A percentile compares a stretch with the other conserved stretches of the same genome.
Evolutionary conservation across 495 filamentous ascomycete genomes (phyloP).

Genomic region (Elasticomyces elasticus): DNA sequence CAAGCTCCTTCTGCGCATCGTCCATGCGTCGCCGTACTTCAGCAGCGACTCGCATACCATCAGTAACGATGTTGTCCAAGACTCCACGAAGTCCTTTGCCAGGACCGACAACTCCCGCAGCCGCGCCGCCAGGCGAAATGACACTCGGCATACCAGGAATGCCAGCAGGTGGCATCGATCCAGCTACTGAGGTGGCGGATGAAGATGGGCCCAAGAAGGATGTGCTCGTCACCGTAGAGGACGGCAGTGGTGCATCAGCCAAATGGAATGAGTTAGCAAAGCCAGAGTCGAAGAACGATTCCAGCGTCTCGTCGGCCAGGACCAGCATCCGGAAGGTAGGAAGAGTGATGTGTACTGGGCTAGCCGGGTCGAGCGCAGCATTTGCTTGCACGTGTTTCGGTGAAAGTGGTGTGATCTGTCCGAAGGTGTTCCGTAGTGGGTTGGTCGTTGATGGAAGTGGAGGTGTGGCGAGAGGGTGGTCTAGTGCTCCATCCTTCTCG

Average conservation of each 20-base stretch:
- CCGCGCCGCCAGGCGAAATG: slow-evolving; percentile 31
- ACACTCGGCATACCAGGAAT: slow-evolving; percentile 29
- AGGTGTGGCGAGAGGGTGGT: slow-evolving; percentile 11
- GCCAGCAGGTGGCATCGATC: background rate
- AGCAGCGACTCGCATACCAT: slow-evolving; percentile 87
- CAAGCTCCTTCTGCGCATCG: slow-evolving; percentile 76
- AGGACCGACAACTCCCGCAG: slow-evolving; percentile 47
- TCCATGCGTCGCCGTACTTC: slow-evolving; percentile 89
- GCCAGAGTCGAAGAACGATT: slow-evolving; percentile 86
- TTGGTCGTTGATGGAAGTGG: slow-evolving; percentile 15
- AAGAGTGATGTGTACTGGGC: slow-evolving; percentile 89
- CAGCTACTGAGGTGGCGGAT: background rate
- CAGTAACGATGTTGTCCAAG: slow-evolving; percentile 90
- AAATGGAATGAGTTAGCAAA: slow-evolving; percentile 66
- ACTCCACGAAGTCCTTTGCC: slow-evolving; percentile 80
- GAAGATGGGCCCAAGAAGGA: slow-evolving; percentile 61
- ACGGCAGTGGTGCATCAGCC: slow-evolving; percentile 39
- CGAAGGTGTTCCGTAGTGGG: slow-evolving; percentile 13
- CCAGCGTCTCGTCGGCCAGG: slow-evolving; percentile 86
- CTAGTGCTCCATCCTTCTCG: slow-evolving; percentile 16
- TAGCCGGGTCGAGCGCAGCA: slow-evolving; percentile 78
- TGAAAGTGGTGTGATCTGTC: slow-evolving; percentile 25
- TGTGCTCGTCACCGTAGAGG: slow-evolving; percentile 29
- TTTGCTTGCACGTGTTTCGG: slow-evolving; percentile 60
- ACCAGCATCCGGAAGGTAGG: slow-evolving; percentile 99